Percentiles rank a stretch among this genome's conserved stretches.
phyloP scores from a whole-genome alignment of 169 alveolate species.

The Cyclospora cayetanensis region DNA sequence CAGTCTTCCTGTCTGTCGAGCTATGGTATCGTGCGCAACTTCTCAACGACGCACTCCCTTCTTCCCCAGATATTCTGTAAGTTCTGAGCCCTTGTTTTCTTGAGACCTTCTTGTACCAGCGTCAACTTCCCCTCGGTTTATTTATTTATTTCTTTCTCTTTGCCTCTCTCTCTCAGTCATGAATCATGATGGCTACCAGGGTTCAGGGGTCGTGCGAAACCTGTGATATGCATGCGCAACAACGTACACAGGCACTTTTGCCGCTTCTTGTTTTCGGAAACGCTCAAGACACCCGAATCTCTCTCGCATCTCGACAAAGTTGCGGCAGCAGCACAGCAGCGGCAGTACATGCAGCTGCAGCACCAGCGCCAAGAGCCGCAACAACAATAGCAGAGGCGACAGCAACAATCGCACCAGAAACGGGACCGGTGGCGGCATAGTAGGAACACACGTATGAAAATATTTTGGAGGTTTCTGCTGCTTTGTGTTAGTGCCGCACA shows the following conservation, averaged over 20 bases:
- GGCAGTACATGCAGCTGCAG: neutral
- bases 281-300: neutral
- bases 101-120: too few relatives aligned
- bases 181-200: too few relatives aligned
- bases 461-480: too few relatives aligned
- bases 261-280: neutral
- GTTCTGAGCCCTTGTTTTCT: neutral
- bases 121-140: too few relatives aligned
- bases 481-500: neutral
- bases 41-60: neutral
- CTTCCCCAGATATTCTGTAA: neutral
- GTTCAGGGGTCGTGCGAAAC: too few relatives aligned
- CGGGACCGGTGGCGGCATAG: neutral
- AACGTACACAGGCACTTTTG: constrained; percentile 29
- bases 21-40: neutral
- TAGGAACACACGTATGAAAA: too few relatives aligned
- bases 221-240: too few relatives aligned
- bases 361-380: neutral
- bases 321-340: neutral
- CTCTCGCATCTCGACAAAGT: neutral
- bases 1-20: neutral
- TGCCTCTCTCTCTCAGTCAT: too few relatives aligned
- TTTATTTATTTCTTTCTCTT: too few relatives aligned
- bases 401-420: neutral
- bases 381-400: neutral